Percentiles rank a stretch among this genome's conserved stretches.
These are phyloP conservation scores for Lachnellula arida DNA, from an alignment of 2,329 filamentous ascomycete genomes.

Conservation along the genomic window DNA sequence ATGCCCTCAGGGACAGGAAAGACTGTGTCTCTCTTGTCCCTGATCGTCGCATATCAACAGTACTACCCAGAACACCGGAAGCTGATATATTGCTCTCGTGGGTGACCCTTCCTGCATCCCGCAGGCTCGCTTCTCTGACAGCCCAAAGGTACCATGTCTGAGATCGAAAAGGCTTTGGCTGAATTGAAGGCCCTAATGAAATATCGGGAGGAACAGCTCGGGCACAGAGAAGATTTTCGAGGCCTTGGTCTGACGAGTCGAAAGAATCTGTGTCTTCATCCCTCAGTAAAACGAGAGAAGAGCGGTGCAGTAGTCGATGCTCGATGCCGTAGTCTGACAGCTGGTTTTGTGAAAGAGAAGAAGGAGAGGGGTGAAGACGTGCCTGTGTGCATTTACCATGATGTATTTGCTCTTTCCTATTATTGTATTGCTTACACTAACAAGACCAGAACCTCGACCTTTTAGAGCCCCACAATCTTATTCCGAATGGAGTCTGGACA, in stretches of 20 bases:
- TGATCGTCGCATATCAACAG: constrained; percentile 96
- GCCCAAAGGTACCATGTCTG: constrained; percentile 81
- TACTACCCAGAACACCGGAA: constrained; percentile 90
- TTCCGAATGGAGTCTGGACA: constrained; percentile 94
- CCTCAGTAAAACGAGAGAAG: constrained; percentile 93
- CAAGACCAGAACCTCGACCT: constrained; percentile 74
- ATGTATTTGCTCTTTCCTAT: constrained; percentile 47
- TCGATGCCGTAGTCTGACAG: constrained; percentile 90
- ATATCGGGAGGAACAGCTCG: constrained; percentile 85
- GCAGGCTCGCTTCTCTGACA: constrained; percentile 5
- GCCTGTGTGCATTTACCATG: constrained; percentile 91
- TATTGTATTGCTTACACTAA: constrained; percentile 16
- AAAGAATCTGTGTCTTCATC: constrained; percentile 95
- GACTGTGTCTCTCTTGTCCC: constrained; percentile 87
- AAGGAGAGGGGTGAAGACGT: constrained; percentile 94
- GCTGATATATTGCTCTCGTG: constrained; percentile 95
- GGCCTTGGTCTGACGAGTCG: constrained; percentile 90
- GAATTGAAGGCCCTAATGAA: constrained; percentile 94
- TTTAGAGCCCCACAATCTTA: constrained; percentile 88
- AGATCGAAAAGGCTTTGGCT: constrained; percentile 95
- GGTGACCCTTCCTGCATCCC: constrained; percentile 9
- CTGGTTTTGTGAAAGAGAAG: constrained; percentile 96
- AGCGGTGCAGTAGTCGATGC: constrained; percentile 92
- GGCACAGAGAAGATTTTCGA: constrained; percentile 85
- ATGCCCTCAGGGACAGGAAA: constrained; percentile 99